These are phyloP conservation scores for Macrotyloma uniflorum DNA, from an alignment of 306 rosid genomes.

Conservation along the genomic window DNA sequence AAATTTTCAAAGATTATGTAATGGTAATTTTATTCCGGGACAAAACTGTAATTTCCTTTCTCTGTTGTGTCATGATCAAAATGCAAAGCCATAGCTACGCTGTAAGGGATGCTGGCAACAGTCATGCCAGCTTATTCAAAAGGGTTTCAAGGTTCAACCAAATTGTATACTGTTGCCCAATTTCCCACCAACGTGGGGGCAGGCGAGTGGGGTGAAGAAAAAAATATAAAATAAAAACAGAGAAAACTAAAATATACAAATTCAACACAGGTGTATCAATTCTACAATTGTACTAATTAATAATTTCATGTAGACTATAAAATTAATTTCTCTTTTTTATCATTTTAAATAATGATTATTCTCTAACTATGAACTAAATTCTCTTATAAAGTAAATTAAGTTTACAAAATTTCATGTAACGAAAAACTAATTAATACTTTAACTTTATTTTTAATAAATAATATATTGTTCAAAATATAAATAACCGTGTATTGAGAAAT, in stretches of 20 bases:
- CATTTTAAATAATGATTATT: no score
- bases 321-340: not conserved
- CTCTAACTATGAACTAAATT: no score
- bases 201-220: not conserved
- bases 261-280: not conserved
- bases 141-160: not conserved
- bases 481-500: no score
- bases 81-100: not conserved
- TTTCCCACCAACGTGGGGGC: not conserved
- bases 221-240: no score
- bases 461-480: not conserved
- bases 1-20: no score
- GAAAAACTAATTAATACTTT: not conserved
- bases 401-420: not conserved
- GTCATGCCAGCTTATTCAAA: not conserved
- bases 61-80: not conserved
- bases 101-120: not conserved
- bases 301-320: not conserved
- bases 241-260: not conserved
- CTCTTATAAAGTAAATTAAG: not conserved
- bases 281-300: not conserved
- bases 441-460: not conserved
- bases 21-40: not conserved
- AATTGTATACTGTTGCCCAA: not conserved
- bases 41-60: not conserved